Evolutionary conservation across 2,329 filamentous ascomycete species (phyloP), one percentile per base, ranked within the genome.

Genomic region (Alternaria burnsii): DNA sequence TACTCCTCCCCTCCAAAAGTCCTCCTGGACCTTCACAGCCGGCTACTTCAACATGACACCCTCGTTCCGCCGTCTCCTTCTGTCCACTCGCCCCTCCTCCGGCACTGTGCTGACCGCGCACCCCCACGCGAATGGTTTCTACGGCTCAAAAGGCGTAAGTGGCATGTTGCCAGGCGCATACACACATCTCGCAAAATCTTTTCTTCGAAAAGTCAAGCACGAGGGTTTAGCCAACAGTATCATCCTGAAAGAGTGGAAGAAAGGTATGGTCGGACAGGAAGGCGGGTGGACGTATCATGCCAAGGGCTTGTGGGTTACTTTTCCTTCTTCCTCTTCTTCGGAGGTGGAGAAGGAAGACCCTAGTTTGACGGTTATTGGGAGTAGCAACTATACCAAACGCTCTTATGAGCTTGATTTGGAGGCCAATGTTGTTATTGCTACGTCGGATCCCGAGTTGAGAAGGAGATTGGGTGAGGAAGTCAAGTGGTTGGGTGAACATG

Each of bases 21-120:
- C 91, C 0, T 90, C 88, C 14, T 99, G 95, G 95, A 95, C 93
- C 0, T 98, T 99, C 78, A 98, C 95, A 1, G 95, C 95, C 0
- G 95, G 95, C 53, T 99, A 99, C 81, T 99, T 99, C 82, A 99
- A 99, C 81, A 97, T 97, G 57, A 93, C 93, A 7, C 91, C 93
- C 0, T 88, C 89, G 4, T 87, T 98, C 20, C 94, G 92, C 3
- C 87, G 89, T 40, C 86, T 97, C 0, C 84, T 99, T 0, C 88
- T 99, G 32, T 83, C 85, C 7, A 93, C 92, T 0, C 86, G 88
- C 1, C 91, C 89, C 0, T 79, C 81, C 1, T 84, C 84, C 42
- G 95, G 93, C 62, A 94, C 91, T 0, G 91, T 99, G 22, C 90
- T 99, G 55, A 97, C 95, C 0, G 95, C 95, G 2, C 93, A 93